Conservation (phyloP, 805 yeast species). For the Saccharomycopsis oosterbeekiorum region DNA sequence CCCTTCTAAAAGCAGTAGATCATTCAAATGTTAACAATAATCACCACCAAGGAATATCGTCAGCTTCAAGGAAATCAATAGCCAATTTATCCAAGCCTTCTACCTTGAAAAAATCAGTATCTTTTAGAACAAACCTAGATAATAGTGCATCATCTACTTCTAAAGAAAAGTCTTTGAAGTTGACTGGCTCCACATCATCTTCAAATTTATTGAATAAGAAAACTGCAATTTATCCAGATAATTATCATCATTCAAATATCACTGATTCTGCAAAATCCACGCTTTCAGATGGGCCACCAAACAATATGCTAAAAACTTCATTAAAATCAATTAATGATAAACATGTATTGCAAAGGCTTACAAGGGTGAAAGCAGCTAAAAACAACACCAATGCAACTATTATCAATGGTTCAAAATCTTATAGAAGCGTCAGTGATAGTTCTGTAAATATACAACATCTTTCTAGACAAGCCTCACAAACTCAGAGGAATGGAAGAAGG, state of each 20-base stretch:
- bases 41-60: neutral
- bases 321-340: neutral
- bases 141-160: neutral
- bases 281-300: neutral
- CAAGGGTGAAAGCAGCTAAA: neutral
- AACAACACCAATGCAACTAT: neutral
- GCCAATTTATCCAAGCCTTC: neutral
- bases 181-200: neutral
- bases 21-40: neutral
- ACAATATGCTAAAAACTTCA: neutral
- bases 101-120: neutral
- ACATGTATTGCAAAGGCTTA: neutral
- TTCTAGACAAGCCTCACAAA: neutral
- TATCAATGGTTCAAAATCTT: neutral
- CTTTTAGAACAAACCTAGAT: neutral
- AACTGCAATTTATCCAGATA: neutral
- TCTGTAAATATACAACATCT: neutral
- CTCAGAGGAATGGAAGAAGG: neutral
- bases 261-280: neutral
- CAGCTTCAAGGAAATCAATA: neutral
- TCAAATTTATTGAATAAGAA: neutral
- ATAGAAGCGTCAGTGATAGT: neutral
- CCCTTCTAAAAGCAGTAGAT: conserved; percentile 10
- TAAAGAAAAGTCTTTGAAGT: neutral
- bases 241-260: neutral